Evolutionary conservation across 108 stramenopile genomes (phyloP), one percentile per base, ranked within the genome.

Genomic region (Fragilaria crotonensis): DNA sequence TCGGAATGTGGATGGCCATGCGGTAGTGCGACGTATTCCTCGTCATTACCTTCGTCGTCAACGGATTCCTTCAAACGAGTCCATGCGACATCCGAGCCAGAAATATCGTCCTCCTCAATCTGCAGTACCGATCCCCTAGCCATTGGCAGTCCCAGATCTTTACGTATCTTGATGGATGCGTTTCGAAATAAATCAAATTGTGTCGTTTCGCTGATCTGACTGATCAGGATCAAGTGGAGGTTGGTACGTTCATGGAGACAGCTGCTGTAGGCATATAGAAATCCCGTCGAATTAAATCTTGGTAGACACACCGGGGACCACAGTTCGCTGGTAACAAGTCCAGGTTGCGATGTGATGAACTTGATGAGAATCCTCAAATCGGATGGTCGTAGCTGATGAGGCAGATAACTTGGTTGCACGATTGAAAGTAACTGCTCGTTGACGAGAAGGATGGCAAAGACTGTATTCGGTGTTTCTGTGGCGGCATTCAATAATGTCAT

Each of bases 231-330:
- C 21, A 84, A 59, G 41, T 54, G 71, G 29, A 85, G 61, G 32
- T 76, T 69, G 3, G 84, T 75, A 14, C 57, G 60, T 9, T 56
- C 63, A 64, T 89, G 75, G 25, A 85, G 64, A 44, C 79, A 85
- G 36, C 54, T 63, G 2, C 77, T 77, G 54, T 80, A 89, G 14
- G 81, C 79, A 48, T 89, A 80, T 7, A 89, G 66, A 66, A 84
- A 90, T 53, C 83, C 89, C 19, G 79, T 71, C 7, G 80, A 72
- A 53, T 84, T 71, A 36, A 90, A 84, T 11, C 85, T 69, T 9
- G 89, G 89, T n/a, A 90, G 52, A 57, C 89, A 90, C 23, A 90
- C 54, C 1, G 89, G 89, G 54, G 85, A 72, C 89, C 89, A 90
- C 22, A 80, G 62, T 58, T 90, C 89, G 59, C 80, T 83, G 3